These are phyloP conservation scores for Cyberlindnera veronae DNA, from an alignment of 805 yeast genomes.

Conservation along the genomic window DNA sequence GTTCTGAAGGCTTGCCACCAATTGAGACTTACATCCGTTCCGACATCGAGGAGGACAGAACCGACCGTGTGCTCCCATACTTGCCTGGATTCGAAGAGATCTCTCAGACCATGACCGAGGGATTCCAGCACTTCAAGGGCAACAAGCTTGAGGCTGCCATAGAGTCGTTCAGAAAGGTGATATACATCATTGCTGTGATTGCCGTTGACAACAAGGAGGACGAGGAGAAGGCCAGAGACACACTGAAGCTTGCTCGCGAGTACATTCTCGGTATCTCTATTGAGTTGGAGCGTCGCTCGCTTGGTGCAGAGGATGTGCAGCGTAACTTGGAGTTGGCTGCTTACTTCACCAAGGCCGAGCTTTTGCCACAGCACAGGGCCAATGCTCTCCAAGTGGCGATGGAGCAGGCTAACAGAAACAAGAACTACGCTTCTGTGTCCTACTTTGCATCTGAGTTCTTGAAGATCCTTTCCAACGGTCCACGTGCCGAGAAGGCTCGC, in stretches of 20 bases:
- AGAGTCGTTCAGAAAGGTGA: slow-evolving; percentile 68
- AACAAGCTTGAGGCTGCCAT: slow-evolving; percentile 84
- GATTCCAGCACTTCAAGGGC: slow-evolving; percentile 77
- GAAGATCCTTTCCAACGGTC: slow-evolving; percentile 63
- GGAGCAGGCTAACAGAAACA: slow-evolving; percentile 85
- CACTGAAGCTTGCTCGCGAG: slow-evolving; percentile 75
- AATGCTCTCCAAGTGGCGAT: slow-evolving; percentile 94
- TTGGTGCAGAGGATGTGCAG: slow-evolving; percentile 67
- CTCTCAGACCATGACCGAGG: slow-evolving; percentile 57
- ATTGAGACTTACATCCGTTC: slow-evolving; percentile 62
- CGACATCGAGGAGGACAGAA: slow-evolving; percentile 54
- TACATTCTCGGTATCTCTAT: slow-evolving; percentile 90
- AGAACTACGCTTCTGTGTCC: slow-evolving; percentile 85
- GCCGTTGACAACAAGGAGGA: slow-evolving; percentile 73
- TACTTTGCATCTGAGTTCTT: slow-evolving; percentile 85
- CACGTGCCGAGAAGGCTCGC: slow-evolving; percentile 84
- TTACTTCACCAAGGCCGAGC: slow-evolving; percentile 82
- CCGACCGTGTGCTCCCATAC: slow-evolving; percentile 53
- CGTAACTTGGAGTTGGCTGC: slow-evolving; percentile 95
- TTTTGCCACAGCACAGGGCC: slow-evolving; percentile 78
- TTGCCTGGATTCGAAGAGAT: slow-evolving; percentile 72
- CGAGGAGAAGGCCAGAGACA: slow-evolving; percentile 68
- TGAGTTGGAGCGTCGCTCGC: slow-evolving; percentile 81
- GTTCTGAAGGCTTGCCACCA: slow-evolving; percentile 67
- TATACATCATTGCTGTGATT: slow-evolving; percentile 69